A percentile compares a stretch with the other conserved stretches of the same genome.
These are phyloP conservation scores for Annulohypoxylon bovei DNA, from an alignment of 495 filamentous ascomycete species.

Conservation along the genomic window DNA sequence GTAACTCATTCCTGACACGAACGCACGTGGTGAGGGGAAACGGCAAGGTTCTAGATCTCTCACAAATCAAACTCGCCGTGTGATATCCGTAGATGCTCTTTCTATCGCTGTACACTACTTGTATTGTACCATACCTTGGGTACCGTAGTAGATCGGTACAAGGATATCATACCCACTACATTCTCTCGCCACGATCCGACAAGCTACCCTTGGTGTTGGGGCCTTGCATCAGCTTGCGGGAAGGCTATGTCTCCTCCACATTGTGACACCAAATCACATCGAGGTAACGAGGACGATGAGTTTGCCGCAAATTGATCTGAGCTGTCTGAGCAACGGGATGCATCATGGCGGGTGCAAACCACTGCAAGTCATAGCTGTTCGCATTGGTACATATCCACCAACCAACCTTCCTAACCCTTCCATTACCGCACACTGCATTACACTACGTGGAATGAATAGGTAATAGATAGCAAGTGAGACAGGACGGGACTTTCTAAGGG, in stretches of 20 bases:
- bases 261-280: constrained; percentile 34
- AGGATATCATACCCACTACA: background rate
- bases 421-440: constrained; percentile 24
- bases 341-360: constrained; percentile 36
- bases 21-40: constrained; percentile 12
- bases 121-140: background rate
- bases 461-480: constrained; percentile 10
- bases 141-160: background rate
- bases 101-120: background rate
- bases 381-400: constrained; percentile 32
- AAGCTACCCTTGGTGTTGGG: constrained; percentile 30
- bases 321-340: constrained; percentile 31
- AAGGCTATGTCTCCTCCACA: constrained; percentile 42
- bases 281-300: constrained; percentile 26
- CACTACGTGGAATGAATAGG: constrained; percentile 14
- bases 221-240: constrained; percentile 38
- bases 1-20: constrained; percentile 13
- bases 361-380: constrained; percentile 34
- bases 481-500: background rate
- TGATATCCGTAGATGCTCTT: background rate
- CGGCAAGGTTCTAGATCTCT: constrained; percentile 26
- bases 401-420: background rate
- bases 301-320: constrained; percentile 24
- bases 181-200: constrained; percentile 27
- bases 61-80: background rate